These are phyloP conservation scores for Eucalyptus globulus DNA, from an alignment of 345 rosid species.

Conservation along the genomic window DNA sequence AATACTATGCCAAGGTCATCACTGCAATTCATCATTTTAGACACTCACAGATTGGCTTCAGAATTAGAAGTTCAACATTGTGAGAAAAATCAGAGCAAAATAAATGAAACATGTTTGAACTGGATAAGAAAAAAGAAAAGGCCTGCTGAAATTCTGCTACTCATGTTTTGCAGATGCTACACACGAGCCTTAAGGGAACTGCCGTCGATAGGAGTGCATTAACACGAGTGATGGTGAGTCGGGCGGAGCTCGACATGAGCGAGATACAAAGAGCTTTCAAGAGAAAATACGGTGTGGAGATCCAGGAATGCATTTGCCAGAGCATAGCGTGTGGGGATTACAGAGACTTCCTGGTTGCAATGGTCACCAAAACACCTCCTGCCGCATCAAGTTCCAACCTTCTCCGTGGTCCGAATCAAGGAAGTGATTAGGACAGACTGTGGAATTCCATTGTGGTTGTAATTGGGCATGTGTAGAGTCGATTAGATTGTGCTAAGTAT, in stretches of 20 bases:
- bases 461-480: not conserved
- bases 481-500: not conserved
- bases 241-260: constrained; percentile 43
- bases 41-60: not conserved
- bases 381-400: not conserved
- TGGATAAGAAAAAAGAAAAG: not conserved
- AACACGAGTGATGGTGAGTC: constrained; percentile 34
- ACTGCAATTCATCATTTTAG: not conserved
- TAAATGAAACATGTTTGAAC: not conserved
- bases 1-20: constrained; percentile 43
- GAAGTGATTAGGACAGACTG: not conserved
- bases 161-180: constrained; percentile 11
- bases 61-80: not conserved
- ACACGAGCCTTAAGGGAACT: constrained; percentile 18
- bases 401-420: not conserved
- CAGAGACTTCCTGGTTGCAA: constrained; percentile 44
- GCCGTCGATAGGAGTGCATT: constrained; percentile 6
- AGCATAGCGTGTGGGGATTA: constrained; percentile 26
- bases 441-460: not conserved
- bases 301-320: constrained; percentile 28
- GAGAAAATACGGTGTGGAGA: constrained; percentile 23
- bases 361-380: constrained; percentile 7
- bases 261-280: constrained; percentile 25
- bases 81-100: not conserved
- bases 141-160: not conserved